Percentiles rank a stretch among this genome's conserved stretches.
Evolutionary conservation across 768 basidiomycete species (phyloP).

Genomic region (Imleria badia): DNA sequence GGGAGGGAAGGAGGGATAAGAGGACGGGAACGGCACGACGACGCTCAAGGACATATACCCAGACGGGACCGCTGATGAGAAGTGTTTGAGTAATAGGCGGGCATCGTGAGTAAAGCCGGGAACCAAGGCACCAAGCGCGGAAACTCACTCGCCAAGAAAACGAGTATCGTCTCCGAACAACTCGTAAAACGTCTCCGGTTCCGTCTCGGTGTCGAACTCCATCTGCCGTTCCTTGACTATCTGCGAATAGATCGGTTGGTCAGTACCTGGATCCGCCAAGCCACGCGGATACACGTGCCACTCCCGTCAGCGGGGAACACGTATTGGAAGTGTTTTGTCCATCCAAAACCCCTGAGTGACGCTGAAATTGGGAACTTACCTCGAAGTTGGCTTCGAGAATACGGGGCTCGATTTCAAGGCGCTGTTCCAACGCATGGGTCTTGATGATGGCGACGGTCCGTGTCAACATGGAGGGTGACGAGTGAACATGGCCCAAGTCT

Average conservation of each 20-base stretch:
- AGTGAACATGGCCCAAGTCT: not conserved
- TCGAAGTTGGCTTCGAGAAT: constrained; percentile 83
- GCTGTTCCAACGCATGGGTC: constrained; percentile 65
- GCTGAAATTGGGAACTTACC: constrained; percentile 40
- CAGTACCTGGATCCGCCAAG: constrained; percentile 17
- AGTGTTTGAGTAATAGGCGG: constrained; percentile 1
- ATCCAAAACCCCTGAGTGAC: constrained; percentile 3
- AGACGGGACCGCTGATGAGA: constrained; percentile 69
- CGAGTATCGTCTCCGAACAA: constrained; percentile 77
- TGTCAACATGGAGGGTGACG: constrained; percentile 28
- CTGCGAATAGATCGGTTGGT: constrained; percentile 36
- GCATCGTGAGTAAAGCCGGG: constrained; percentile 6
- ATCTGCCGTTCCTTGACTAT: constrained; percentile 88
- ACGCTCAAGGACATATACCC: constrained; percentile 88
- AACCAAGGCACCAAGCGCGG: not conserved
- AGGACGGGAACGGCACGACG: constrained; percentile 79
- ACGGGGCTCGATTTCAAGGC: constrained; percentile 78
- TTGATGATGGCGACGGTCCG: constrained; percentile 87
- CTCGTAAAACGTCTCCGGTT: constrained; percentile 76
- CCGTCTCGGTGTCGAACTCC: constrained; percentile 83
- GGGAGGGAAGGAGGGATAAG: constrained; percentile 67
- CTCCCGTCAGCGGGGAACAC: not conserved
- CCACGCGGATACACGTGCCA: constrained; percentile 10
- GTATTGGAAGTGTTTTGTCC: not conserved
- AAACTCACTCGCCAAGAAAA: constrained; percentile 73